Evolutionary conservation across 1,284 basidiomycete species (phyloP), one percentile per base, ranked within the genome.

Genomic region (Prillingera fragicola): DNA sequence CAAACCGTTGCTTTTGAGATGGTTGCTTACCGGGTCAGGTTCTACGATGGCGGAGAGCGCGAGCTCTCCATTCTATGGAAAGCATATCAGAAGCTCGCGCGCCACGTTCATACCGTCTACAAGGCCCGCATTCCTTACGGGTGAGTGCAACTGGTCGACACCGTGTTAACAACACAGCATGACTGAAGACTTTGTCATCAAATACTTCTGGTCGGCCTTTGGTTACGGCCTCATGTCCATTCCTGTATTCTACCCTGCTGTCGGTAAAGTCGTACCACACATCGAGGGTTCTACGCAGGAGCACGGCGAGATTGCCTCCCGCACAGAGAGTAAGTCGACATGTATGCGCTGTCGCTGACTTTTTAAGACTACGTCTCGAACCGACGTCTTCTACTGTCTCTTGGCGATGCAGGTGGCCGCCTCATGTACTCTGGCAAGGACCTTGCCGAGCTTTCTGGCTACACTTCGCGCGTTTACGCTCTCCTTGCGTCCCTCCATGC

Each of bases 141-240:
- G 62, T 63, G 27, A 41, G 54, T 46, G 26, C 24, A 5, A 33
- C 39, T 10, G n/a, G 8, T 14, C 21, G 14, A 15, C 83, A 82
- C 84, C 85, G 38, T 80, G 85, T 19, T 85, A 87, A 40, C 82
- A 82, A 1, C 88, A 88, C 60, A 56, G 68, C 14, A 74, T 75
- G 88, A 92, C 86, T 0, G 87, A 92, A 62, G 89, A 94, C 73
- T 88, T 87, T 56, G 84, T 94, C 8, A 89, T 92, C 75, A 92
- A 94, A 68, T 94, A 94, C 65, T 73, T 88, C 9, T 94, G 90
- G 89, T 89, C 85, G 18, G 90, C 88, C 0, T 82, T 83, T 7
- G 89, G 89, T 0, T 94, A 92, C 64, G 80, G 79, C 5, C 77
- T 95, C 22, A 94, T 94, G 62, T 87, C 87, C 4, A 83, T 94